Conservation (phyloP, 805 yeast species). For the Candida fluviatilis region DNA sequence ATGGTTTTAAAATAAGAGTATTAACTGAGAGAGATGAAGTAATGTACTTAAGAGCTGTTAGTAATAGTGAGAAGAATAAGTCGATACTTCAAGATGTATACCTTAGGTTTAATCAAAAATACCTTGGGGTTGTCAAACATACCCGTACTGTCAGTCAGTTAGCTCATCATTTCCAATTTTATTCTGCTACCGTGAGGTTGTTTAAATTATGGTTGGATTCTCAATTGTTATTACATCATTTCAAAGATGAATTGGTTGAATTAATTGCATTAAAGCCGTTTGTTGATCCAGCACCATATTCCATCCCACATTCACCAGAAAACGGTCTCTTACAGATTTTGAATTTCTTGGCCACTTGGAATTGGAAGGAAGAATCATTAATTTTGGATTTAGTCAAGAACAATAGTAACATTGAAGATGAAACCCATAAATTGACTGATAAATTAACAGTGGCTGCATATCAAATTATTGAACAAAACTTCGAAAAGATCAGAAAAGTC, state of each 20-base stretch:
- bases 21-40: constrained; percentile 81
- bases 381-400: constrained; percentile 68
- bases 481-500: constrained; percentile 60
- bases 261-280: constrained; percentile 78
- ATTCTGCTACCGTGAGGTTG: constrained; percentile 75
- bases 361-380: constrained; percentile 88
- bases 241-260: constrained; percentile 78
- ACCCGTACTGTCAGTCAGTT: constrained; percentile 72
- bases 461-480: constrained; percentile 60
- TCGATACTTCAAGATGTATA: constrained; percentile 58
- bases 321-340: constrained; percentile 78
- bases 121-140: constrained; percentile 69
- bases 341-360: constrained; percentile 75
- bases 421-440: constrained; percentile 49
- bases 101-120: constrained; percentile 60
- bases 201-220: constrained; percentile 88
- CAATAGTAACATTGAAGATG: constrained; percentile 19
- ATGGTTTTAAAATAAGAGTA: constrained; percentile 73
- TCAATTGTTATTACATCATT: constrained; percentile 68
- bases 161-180: constrained; percentile 66
- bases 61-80: constrained; percentile 59
- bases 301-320: constrained; percentile 71
- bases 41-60: constrained; percentile 67
- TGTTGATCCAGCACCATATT: constrained; percentile 83
- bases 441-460: constrained; percentile 57